Conservation (phyloP, 139 green algal species). For the Chlamydomonas sp. region DNA sequence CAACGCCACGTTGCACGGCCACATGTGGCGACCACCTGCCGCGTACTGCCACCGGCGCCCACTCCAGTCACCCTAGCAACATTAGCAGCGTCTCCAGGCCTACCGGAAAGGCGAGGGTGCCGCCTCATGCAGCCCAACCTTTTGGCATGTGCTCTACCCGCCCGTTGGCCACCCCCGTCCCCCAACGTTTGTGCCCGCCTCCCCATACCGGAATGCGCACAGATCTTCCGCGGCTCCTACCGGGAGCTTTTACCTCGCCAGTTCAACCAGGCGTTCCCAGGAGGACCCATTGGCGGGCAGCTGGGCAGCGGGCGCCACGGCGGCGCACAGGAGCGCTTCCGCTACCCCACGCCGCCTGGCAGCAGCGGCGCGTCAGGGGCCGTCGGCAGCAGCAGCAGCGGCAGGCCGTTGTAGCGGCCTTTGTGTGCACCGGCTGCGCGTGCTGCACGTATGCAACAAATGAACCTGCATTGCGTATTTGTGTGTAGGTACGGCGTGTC, state of each 20-base stretch:
- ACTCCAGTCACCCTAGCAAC: not conserved
- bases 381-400: too few species aligned
- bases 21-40: not conserved
- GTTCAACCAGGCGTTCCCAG: not conserved
- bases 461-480: too few species aligned
- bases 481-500: too few species aligned
- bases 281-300: not conserved
- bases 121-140: not conserved
- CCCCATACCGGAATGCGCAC: not conserved
- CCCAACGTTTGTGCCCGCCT: not conserved
- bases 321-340: too few species aligned
- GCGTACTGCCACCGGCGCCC: not conserved
- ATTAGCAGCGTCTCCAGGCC: not conserved
- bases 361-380: too few species aligned
- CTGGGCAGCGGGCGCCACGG: too few species aligned
- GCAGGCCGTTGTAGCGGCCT: too few species aligned
- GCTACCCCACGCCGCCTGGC: too few species aligned
- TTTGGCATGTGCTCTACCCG: not conserved
- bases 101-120: constrained; percentile 17
- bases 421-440: too few species aligned
- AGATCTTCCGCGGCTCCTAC: constrained; percentile 17
- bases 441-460: too few species aligned
- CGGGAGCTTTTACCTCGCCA: constrained; percentile 6
- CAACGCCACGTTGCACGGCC: not conserved
- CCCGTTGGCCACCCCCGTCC: not conserved